phyloP scores from a whole-genome alignment of 306 rosid genomes.

The Vigna trinervia region DNA sequence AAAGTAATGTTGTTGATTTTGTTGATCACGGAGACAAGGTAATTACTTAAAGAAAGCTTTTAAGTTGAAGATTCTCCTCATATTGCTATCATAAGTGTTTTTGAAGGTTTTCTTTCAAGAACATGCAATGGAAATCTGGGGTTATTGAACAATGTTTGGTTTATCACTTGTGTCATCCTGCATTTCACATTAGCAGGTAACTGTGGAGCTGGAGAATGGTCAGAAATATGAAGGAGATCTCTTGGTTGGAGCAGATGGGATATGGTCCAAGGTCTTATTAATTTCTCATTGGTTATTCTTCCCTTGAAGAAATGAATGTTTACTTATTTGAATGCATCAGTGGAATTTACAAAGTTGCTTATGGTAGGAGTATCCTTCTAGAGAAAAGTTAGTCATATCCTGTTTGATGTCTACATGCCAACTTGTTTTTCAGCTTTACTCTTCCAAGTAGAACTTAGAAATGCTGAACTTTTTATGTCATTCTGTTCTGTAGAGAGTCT shows the following conservation, averaged over 20 bases:
- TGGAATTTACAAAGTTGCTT: constrained; percentile 7
- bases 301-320: neutral
- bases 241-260: constrained; percentile 97
- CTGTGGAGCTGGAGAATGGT: constrained; percentile 80
- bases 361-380: constrained; percentile 19
- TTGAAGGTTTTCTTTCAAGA: constrained; percentile 28
- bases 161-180: constrained; percentile 40
- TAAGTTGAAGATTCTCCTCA: constrained; percentile 36
- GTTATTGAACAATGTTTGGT: constrained; percentile 12
- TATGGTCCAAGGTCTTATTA: constrained; percentile 86
- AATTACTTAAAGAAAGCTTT: constrained; percentile 46
- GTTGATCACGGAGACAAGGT: constrained; percentile 88
- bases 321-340: neutral
- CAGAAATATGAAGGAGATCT: constrained; percentile 85
- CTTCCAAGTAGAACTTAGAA: constrained; percentile 15
- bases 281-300: constrained; percentile 11
- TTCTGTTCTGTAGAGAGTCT: constrained; percentile 22
- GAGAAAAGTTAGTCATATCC: constrained; percentile 3
- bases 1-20: constrained; percentile 75
- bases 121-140: constrained; percentile 23
- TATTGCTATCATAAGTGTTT: constrained; percentile 18
- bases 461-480: neutral
- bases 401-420: constrained; percentile 2
- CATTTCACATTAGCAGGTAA: constrained; percentile 62
- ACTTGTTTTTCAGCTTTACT: neutral